Conservation (phyloP, 2,329 filamentous ascomycete species). For the Pseudogymnoascus sp. region DNA sequence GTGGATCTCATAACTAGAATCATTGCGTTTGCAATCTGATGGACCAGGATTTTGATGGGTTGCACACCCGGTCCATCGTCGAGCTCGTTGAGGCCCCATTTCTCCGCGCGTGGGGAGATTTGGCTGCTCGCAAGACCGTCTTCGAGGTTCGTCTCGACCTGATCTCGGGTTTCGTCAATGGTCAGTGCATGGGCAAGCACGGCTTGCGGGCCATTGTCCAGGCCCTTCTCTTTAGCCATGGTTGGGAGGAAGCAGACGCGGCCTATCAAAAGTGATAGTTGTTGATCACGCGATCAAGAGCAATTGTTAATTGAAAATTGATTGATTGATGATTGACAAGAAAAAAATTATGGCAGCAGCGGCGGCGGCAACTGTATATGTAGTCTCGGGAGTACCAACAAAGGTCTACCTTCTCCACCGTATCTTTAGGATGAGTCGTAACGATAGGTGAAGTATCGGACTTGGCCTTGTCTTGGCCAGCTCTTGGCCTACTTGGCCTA, state of each 20-base stretch:
- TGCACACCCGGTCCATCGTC: slow-evolving; percentile 53
- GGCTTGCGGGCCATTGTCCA: not conserved
- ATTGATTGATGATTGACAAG: not conserved
- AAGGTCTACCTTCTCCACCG: not conserved
- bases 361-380: not conserved
- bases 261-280: not conserved
- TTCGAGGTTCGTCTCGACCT: slow-evolving; percentile 48
- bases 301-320: not conserved
- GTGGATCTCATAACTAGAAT: slow-evolving; percentile 43
- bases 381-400: not conserved
- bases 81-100: slow-evolving; percentile 56
- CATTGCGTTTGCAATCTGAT: slow-evolving; percentile 62
- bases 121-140: slow-evolving; percentile 50
- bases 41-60: slow-evolving; percentile 54
- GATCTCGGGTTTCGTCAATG: slow-evolving; percentile 42
- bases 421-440: not conserved
- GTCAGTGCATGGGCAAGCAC: slow-evolving; percentile 46
- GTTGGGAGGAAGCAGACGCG: not conserved
- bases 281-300: not conserved
- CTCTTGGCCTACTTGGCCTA: not conserved
- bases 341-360: not conserved
- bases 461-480: not conserved
- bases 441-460: not conserved
- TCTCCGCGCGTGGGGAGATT: slow-evolving; percentile 44
- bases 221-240: not conserved